Percentiles rank a stretch among this genome's conserved stretches.
These are phyloP conservation scores for Cenchrus purpureus DNA, from an alignment of 176 grass and related monocot genomes.

Conservation along the genomic window DNA sequence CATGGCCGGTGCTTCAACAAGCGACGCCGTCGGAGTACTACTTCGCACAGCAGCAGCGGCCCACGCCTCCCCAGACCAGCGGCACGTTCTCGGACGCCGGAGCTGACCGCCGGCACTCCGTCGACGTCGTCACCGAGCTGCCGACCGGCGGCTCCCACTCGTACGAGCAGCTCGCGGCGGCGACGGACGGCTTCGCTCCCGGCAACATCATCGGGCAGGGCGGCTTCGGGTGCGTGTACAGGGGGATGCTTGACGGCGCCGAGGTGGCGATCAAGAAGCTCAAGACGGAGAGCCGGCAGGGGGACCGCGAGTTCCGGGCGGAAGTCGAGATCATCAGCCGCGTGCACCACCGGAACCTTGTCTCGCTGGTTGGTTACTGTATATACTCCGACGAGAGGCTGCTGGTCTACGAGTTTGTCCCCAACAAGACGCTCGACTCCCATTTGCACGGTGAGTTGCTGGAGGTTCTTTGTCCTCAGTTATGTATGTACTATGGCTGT, in stretches of 20 bases:
- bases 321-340: slow-evolving; percentile 59
- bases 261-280: slow-evolving; percentile 53
- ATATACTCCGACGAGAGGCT: slow-evolving; percentile 46
- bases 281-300: slow-evolving; percentile 43
- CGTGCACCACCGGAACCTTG: slow-evolving; percentile 53
- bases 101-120: background rate
- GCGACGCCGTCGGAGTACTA: slow-evolving; percentile 4
- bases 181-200: slow-evolving; percentile 44
- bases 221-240: slow-evolving; percentile 56
- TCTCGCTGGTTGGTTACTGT: slow-evolving; percentile 42
- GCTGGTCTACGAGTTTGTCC: slow-evolving; percentile 57
- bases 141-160: slow-evolving; percentile 27
- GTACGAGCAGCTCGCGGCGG: slow-evolving; percentile 48
- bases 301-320: slow-evolving; percentile 55
- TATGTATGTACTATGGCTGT: too few relatives aligned
- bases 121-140: slow-evolving; percentile 35
- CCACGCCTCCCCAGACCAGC: slow-evolving; percentile 30
- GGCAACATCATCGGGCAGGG: slow-evolving; percentile 51
- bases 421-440: slow-evolving; percentile 48
- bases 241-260: slow-evolving; percentile 36
- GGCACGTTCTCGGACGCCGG: slow-evolving; percentile 26
- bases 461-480: background rate
- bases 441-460: slow-evolving; percentile 44
- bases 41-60: slow-evolving; percentile 12
- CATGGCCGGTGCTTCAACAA: slow-evolving; percentile 19